These are phyloP conservation scores for Telfairia occidentalis DNA, from an alignment of 331 rosid genomes.

Conservation along the genomic window DNA sequence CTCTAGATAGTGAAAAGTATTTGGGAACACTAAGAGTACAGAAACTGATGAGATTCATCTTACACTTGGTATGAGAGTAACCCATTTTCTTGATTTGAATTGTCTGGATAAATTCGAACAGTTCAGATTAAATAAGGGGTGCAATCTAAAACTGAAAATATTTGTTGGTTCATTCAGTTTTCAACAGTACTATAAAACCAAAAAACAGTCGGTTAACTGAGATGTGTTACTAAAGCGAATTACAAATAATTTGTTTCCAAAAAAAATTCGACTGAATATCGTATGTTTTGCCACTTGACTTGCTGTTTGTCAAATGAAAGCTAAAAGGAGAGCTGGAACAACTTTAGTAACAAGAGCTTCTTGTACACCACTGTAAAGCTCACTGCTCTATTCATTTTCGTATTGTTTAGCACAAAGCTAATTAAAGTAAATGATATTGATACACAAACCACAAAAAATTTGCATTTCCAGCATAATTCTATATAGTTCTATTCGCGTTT, in stretches of 20 bases:
- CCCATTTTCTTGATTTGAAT: not conserved
- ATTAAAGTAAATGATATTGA: not conserved
- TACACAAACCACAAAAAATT: not conserved
- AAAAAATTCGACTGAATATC: not conserved
- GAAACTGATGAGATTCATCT: too few relatives aligned
- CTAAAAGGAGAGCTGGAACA: not conserved
- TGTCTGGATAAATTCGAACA: not conserved
- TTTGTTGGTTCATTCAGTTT: too few relatives aligned
- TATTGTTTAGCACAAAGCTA: not conserved
- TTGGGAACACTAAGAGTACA: too few relatives aligned
- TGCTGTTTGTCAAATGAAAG: not conserved
- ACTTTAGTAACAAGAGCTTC: not conserved
- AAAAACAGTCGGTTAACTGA: not conserved
- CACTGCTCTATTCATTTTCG: not conserved
- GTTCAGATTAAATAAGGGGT: not conserved
- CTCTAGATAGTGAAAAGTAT: too few relatives aligned
- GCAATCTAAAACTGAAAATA: not conserved
- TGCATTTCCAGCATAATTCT: not conserved
- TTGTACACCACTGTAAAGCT: not conserved
- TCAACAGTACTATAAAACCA: too few relatives aligned
- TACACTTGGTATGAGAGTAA: not conserved
- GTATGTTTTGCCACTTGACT: not conserved
- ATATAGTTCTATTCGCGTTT: not conserved
- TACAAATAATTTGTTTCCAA: not conserved
- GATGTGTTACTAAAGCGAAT: not conserved